These are phyloP conservation scores for Diplodia mutila DNA, from an alignment of 2,329 filamentous ascomycete species.

Conservation along the genomic window DNA sequence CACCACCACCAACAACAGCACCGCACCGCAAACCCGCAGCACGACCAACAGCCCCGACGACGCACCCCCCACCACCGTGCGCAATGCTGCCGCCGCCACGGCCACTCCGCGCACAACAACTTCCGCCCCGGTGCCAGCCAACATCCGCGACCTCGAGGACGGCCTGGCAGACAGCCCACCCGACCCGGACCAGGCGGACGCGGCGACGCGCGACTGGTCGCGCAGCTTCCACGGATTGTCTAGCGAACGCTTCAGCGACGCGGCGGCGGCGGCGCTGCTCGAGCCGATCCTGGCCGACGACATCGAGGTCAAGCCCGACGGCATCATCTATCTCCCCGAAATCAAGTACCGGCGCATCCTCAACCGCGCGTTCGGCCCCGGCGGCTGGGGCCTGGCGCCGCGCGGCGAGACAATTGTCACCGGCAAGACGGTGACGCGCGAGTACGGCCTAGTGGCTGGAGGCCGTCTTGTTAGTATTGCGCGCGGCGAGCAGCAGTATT, in stretches of 20 bases:
- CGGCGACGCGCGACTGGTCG: slow-evolving; percentile 70
- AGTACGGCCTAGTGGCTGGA: slow-evolving; percentile 88
- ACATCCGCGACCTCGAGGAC: slow-evolving; percentile 48
- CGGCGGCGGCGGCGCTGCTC: slow-evolving; percentile 70
- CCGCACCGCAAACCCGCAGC: slow-evolving; percentile 25
- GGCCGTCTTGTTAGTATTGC: slow-evolving; percentile 86
- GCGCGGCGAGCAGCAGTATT: slow-evolving; percentile 93
- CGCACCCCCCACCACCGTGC: not conserved
- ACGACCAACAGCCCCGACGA: not conserved
- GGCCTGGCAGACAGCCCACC: slow-evolving; percentile 54
- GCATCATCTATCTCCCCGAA: slow-evolving; percentile 93
- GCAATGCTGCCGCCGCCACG: slow-evolving; percentile 10
- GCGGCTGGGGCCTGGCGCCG: slow-evolving; percentile 92
- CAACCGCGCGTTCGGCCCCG: slow-evolving; percentile 89
- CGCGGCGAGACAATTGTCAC: slow-evolving; percentile 83
- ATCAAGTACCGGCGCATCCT: slow-evolving; percentile 95
- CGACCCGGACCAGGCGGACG: slow-evolving; percentile 44
- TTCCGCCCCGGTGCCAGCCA: slow-evolving; percentile 19
- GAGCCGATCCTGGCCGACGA: slow-evolving; percentile 70
- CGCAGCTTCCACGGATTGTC: slow-evolving; percentile 82
- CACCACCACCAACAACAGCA: slow-evolving; percentile 27
- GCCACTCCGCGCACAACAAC: slow-evolving; percentile 31
- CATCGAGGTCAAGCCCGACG: slow-evolving; percentile 96
- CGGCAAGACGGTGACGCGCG: slow-evolving; percentile 78
- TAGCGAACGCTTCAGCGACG: slow-evolving; percentile 68